A percentile compares a stretch with the other conserved stretches of the same genome.
Conservation (phyloP, 2,329 filamentous ascomycete species). For the Fusarium penzigii region DNA sequence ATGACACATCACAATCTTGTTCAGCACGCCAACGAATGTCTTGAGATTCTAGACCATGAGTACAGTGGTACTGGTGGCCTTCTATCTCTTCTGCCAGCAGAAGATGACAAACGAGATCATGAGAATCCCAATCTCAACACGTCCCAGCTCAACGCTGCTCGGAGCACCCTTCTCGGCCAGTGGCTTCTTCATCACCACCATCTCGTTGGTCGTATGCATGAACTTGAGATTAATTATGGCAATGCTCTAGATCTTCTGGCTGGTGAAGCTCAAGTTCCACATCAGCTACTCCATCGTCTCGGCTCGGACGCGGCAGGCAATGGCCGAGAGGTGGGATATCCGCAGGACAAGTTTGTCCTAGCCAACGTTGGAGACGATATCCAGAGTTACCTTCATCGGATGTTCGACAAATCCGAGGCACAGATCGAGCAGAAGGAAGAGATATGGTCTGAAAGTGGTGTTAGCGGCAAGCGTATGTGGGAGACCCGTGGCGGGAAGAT, state of each 20-base stretch:
- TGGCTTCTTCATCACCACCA: conserved; percentile 56
- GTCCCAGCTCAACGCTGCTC: conserved; percentile 43
- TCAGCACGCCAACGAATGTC: conserved; percentile 59
- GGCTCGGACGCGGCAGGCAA: conserved; percentile 52
- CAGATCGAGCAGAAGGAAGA: conserved; percentile 37
- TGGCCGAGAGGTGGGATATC: conserved; percentile 53
- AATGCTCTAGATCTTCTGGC: conserved; percentile 52
- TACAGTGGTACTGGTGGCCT: conserved; percentile 57
- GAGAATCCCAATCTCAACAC: conserved; percentile 6
- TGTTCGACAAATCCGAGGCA: conserved; percentile 49
- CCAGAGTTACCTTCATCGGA: conserved; percentile 45
- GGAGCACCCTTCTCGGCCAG: conserved; percentile 57
- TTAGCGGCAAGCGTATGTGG: conserved; percentile 43
- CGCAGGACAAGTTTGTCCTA: conserved; percentile 58
- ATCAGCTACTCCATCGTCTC: conserved; percentile 52
- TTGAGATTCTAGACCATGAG: conserved; percentile 62
- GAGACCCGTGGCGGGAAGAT: conserved; percentile 29
- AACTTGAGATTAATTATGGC: conserved; percentile 56
- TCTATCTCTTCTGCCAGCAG: conserved; percentile 52
- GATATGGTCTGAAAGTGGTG: conserved; percentile 39
- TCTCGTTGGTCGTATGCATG: conserved; percentile 55
- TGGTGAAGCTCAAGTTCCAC: conserved; percentile 51
- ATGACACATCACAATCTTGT: conserved; percentile 51
- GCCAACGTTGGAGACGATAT: conserved; percentile 56
- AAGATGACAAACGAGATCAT: conserved; percentile 24